Evolutionary conservation across 2,329 filamentous ascomycete genomes (phyloP).

Genomic region (Cladophialophora carrionii): DNA sequence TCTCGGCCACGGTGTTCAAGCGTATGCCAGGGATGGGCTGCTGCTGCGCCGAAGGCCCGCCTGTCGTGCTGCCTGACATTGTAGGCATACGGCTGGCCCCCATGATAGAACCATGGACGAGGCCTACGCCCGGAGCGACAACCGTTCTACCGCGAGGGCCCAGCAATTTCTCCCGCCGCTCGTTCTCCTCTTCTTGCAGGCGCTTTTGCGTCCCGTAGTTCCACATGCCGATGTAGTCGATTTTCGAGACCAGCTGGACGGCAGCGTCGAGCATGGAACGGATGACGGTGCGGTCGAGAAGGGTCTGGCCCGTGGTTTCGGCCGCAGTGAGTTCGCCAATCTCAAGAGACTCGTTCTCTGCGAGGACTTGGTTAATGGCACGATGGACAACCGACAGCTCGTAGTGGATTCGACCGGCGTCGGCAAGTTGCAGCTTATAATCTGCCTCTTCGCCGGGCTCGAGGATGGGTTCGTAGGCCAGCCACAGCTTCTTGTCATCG

Average conservation of each 20-base stretch:
- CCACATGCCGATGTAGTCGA: conserved; percentile 45
- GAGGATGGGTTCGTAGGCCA: conserved; percentile 40
- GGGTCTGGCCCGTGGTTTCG: conserved; percentile 42
- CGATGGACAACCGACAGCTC: conserved; percentile 47
- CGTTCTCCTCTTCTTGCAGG: conserved; percentile 11
- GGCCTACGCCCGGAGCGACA: not conserved
- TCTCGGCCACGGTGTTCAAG: conserved; percentile 29
- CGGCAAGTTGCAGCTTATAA: conserved; percentile 42
- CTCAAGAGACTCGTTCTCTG: conserved; percentile 42
- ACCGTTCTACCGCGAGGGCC: conserved; percentile 17
- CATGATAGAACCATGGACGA: not conserved
- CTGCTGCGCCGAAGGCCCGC: not conserved
- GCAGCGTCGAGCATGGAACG: conserved; percentile 42
- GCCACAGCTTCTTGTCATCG: conserved; percentile 39
- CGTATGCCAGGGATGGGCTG: conserved; percentile 31
- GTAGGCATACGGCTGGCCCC: not conserved
- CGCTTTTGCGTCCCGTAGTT: conserved; percentile 35
- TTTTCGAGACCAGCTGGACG: conserved; percentile 44
- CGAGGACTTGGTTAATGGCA: conserved; percentile 43
- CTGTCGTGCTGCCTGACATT: conserved; percentile 6
- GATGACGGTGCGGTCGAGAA: conserved; percentile 32
- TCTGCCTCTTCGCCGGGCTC: conserved; percentile 28
- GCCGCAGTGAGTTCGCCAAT: conserved; percentile 43
- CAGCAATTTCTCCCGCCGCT: conserved; percentile 15
- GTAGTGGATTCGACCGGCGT: conserved; percentile 45